Percentiles rank a stretch among this genome's conserved stretches.
phyloP scores from a whole-genome alignment of 2,329 filamentous ascomycete genomes.

The Beauveria sp. region DNA sequence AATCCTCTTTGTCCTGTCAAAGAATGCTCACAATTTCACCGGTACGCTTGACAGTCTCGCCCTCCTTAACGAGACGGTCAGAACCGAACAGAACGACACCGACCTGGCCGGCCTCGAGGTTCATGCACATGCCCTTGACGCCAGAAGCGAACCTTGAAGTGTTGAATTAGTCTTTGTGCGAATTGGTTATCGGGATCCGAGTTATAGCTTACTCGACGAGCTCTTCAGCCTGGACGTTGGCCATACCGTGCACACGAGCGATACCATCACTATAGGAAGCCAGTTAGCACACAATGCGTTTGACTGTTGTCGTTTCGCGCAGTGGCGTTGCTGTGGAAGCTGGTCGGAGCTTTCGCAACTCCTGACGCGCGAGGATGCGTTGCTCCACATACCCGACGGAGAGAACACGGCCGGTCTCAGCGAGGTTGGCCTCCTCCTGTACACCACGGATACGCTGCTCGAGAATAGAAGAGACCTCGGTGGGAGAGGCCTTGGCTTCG shows the following conservation, averaged over 20 bases:
- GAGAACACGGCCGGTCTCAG: conserved; percentile 97
- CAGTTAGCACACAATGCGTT: not conserved
- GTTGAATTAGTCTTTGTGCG: conserved; percentile 15
- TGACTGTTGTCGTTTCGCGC: not conserved
- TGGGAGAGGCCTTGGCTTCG: conserved; percentile 91
- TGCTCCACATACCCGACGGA: conserved; percentile 83
- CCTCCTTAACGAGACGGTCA: conserved; percentile 99
- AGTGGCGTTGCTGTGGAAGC: not conserved
- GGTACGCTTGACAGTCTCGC: conserved; percentile 99
- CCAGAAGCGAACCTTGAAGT: conserved; percentile 84
- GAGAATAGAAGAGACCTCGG: conserved; percentile 98
- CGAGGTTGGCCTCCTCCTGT: conserved; percentile 90
- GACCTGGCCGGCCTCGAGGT: conserved; percentile 99
- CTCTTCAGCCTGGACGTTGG: conserved; percentile 99
- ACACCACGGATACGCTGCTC: conserved; percentile 99
- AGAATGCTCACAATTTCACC: conserved; percentile 81
- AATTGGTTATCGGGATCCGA: conserved; percentile 7
- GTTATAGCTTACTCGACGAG: conserved; percentile 82
- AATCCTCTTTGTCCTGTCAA: not conserved
- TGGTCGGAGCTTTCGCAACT: not conserved
- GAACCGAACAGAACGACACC: conserved; percentile 99
- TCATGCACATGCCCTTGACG: conserved; percentile 99
- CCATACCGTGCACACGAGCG: conserved; percentile 98
- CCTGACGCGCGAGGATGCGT: not conserved
- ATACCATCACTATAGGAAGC: conserved; percentile 82